A percentile compares a stretch with the other conserved stretches of the same genome.
These are phyloP conservation scores for Penicillium argentinense DNA, from an alignment of 495 filamentous ascomycete genomes.

Conservation along the genomic window DNA sequence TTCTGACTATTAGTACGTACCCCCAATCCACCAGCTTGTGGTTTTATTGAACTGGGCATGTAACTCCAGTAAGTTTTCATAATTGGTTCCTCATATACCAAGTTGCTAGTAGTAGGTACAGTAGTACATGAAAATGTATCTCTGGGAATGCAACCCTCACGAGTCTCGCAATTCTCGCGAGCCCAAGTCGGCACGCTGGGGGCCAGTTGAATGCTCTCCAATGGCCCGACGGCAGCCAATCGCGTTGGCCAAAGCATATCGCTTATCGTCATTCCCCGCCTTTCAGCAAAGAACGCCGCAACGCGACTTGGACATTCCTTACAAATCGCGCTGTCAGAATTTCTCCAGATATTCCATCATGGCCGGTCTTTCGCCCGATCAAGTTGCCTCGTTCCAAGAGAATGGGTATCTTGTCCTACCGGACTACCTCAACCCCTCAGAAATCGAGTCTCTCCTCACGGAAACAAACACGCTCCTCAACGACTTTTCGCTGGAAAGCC, in stretches of 20 bases:
- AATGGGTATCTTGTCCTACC: conserved; percentile 93
- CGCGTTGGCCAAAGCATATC: neutral
- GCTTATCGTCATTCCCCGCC: conserved; percentile 13
- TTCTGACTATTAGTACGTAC: no score
- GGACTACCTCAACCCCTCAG: conserved; percentile 63
- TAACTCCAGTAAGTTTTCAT: no score
- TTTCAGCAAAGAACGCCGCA: neutral
- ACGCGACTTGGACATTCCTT: neutral
- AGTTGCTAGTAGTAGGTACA: no score
- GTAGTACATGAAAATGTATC: no score
- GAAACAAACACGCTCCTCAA: conserved; percentile 75
- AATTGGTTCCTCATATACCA: no score
- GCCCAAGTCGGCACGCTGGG: no score
- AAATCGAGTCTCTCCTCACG: conserved; percentile 64
- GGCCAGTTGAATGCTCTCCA: no score
- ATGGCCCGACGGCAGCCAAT: no score
- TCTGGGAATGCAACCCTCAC: no score
- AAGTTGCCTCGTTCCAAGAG: conserved; percentile 68
- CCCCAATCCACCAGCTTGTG: no score
- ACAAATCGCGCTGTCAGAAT: neutral
- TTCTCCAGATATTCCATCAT: conserved; percentile 11
- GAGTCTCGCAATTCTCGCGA: no score
- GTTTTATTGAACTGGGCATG: no score
- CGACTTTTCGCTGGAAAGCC: conserved; percentile 69
- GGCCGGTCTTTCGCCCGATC: conserved; percentile 65